A percentile compares a stretch with the other conserved stretches of the same genome.
These are phyloP conservation scores for Spiraea crenata DNA, from an alignment of 331 rosid species.

Conservation along the genomic window DNA sequence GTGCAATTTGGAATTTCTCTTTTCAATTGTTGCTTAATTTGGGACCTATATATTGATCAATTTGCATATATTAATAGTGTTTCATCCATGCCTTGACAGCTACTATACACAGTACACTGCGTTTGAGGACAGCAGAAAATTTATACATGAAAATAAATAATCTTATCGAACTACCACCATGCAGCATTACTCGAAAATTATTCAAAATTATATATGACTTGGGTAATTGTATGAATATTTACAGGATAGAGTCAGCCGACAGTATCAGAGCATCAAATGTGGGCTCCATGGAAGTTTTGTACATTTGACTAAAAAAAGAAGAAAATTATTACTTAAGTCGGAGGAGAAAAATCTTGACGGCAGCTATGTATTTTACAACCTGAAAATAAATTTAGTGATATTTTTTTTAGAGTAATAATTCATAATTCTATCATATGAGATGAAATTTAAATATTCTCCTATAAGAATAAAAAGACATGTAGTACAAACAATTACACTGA, in stretches of 20 bases:
- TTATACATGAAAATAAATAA: background rate
- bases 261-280: conserved; percentile 11
- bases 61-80: background rate
- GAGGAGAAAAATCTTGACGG: background rate
- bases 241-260: conserved; percentile 2
- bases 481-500: too few relatives aligned
- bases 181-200: background rate
- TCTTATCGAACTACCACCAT: conserved; percentile 4
- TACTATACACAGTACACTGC: background rate
- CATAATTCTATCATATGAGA: too few relatives aligned
- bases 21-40: background rate
- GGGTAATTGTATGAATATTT: background rate
- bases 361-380: background rate
- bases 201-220: too few relatives aligned
- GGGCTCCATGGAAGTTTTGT: conserved; percentile 14
- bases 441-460: too few relatives aligned
- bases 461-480: too few relatives aligned
- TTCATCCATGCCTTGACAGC: conserved; percentile 21
- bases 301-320: conserved; percentile 1
- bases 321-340: background rate
- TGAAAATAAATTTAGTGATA: background rate
- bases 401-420: too few relatives aligned
- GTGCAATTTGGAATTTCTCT: too few relatives aligned
- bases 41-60: background rate
- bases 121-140: background rate